A percentile compares a stretch with the other conserved stretches of the same genome.
These are phyloP conservation scores for Pichia sp. DNA, from an alignment of 1,139 yeast species.

Conservation along the genomic window DNA sequence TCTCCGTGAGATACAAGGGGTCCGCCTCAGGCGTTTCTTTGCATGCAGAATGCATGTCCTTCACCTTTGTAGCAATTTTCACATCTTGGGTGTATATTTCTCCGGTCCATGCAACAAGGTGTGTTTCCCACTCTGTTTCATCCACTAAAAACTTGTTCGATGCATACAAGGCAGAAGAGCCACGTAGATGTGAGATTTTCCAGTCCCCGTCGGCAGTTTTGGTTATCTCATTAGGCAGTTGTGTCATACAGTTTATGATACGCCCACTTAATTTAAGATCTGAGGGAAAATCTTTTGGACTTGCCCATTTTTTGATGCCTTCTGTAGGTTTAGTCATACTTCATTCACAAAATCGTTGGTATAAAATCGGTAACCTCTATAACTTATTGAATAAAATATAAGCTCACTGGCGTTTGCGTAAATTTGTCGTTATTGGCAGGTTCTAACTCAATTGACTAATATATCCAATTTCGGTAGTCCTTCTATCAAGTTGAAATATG, in stretches of 20 bases:
- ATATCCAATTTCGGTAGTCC: no score
- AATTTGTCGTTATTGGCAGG: no score
- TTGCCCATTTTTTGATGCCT: slow-evolving; percentile 10
- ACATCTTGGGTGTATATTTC: slow-evolving; percentile 38
- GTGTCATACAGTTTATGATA: slow-evolving; percentile 63
- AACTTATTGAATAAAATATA: no score
- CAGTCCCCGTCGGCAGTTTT: slow-evolving; percentile 35
- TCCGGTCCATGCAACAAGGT: slow-evolving; percentile 94
- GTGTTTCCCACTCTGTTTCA: slow-evolving; percentile 79
- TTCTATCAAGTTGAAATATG: no score
- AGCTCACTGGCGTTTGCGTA: no score
- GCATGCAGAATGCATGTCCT: neutral
- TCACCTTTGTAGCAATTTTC: slow-evolving; percentile 5
- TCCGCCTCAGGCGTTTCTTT: slow-evolving; percentile 38
- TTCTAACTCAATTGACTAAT: no score
- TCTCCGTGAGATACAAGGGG: slow-evolving; percentile 56
- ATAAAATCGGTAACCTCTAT: no score
- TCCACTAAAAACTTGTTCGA: slow-evolving; percentile 62
- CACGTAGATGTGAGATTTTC: slow-evolving; percentile 64
- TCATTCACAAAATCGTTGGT: no score
- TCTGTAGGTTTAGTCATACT: slow-evolving; percentile 1
- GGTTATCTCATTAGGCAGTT: slow-evolving; percentile 59
- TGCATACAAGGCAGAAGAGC: slow-evolving; percentile 81
- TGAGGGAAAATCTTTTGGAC: slow-evolving; percentile 23
- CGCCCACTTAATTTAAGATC: slow-evolving; percentile 48